phyloP scores from a whole-genome alignment of 768 basidiomycete species.

The Termitomyces sp. region DNA sequence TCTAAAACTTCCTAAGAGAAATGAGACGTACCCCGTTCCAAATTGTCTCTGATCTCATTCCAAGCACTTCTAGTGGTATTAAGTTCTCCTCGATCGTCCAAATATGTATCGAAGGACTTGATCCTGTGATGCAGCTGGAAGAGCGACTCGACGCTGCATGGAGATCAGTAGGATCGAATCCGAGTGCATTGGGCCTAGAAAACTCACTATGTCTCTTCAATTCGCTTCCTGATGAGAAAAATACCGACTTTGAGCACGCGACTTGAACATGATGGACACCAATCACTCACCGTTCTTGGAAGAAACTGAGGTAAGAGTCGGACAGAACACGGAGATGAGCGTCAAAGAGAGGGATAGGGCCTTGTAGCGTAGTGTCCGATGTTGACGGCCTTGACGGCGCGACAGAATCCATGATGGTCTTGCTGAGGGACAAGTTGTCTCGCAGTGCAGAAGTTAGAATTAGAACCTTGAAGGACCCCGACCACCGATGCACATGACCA shows the following conservation, averaged over 20 bases:
- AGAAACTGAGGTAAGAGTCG: constrained; percentile 80
- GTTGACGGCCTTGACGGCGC: constrained; percentile 35
- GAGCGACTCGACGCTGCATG: constrained; percentile 65
- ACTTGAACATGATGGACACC: constrained; percentile 7
- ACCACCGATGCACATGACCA: constrained; percentile 7
- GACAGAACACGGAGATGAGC: constrained; percentile 60
- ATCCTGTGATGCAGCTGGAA: constrained; percentile 67
- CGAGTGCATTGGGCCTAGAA: not conserved
- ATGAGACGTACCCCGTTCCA: constrained; percentile 62
- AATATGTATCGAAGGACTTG: constrained; percentile 59
- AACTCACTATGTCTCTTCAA: constrained; percentile 82
- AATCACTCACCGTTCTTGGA: constrained; percentile 68
- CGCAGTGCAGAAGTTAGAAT: not conserved
- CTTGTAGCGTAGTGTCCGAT: constrained; percentile 33
- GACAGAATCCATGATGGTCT: constrained; percentile 25
- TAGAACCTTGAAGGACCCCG: constrained; percentile 7
- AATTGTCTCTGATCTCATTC: constrained; percentile 79
- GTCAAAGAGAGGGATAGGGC: constrained; percentile 70
- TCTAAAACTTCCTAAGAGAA: not conserved
- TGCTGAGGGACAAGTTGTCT: constrained; percentile 7
- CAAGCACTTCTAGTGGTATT: constrained; percentile 69
- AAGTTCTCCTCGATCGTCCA: constrained; percentile 69
- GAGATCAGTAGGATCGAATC: constrained; percentile 4
- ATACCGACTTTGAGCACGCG: constrained; percentile 14
- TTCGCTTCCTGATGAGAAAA: constrained; percentile 57